Evolutionary conservation across 2,329 filamentous ascomycete species (phyloP).

Genomic region (Fonsecaea erecta): DNA sequence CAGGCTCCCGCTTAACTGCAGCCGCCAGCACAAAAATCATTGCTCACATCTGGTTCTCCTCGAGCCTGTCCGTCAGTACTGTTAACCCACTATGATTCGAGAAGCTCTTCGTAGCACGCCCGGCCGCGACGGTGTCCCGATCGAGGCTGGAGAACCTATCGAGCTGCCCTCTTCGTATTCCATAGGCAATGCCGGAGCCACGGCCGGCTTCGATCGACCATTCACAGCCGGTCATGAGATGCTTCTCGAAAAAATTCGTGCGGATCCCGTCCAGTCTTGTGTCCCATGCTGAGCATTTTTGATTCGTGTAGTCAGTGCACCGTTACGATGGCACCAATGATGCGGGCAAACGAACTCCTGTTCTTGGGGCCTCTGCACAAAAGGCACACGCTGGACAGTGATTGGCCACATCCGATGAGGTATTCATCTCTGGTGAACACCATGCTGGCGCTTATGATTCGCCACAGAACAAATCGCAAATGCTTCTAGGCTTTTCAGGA

Average conservation of each 20-base stretch:
- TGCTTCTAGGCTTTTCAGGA: constrained; percentile 8
- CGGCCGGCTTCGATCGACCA: constrained; percentile 2
- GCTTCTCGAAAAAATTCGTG: constrained; percentile 24
- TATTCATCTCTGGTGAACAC: constrained; percentile 14
- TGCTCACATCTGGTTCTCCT: not conserved
- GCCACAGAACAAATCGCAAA: constrained; percentile 21
- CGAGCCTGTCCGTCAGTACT: not conserved
- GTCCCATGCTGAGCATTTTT: not conserved
- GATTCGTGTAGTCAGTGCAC: constrained; percentile 14
- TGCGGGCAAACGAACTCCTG: constrained; percentile 2
- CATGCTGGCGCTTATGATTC: constrained; percentile 25
- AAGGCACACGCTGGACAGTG: not conserved
- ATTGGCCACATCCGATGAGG: constrained; percentile 21
- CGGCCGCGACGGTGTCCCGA: not conserved
- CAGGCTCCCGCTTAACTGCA: constrained; percentile 27
- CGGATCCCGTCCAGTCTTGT: constrained; percentile 5
- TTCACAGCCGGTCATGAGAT: constrained; percentile 5
- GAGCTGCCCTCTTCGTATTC: not conserved
- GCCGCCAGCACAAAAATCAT: not conserved
- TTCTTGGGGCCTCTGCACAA: constrained; percentile 1
- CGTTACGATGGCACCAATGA: constrained; percentile 31
- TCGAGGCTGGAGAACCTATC: not conserved
- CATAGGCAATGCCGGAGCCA: constrained; percentile 9
- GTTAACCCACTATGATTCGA: not conserved
- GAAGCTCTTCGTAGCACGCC: not conserved